Evolutionary conservation across 2,329 filamentous ascomycete species (phyloP), one percentile per base, ranked within the genome.

Genomic region (Fusarium sp.): DNA sequence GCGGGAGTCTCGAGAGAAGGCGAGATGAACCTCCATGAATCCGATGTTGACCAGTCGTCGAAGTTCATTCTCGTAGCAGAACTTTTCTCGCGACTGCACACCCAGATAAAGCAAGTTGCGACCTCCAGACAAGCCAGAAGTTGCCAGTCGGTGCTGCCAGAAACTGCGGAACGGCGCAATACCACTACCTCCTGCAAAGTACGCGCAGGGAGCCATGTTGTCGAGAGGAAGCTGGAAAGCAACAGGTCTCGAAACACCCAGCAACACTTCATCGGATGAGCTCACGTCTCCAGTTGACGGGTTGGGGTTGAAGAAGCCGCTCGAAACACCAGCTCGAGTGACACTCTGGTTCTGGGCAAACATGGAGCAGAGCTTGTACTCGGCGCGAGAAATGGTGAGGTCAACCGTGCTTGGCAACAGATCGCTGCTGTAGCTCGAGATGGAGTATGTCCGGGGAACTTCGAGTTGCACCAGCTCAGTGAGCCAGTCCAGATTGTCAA

Each of bases 161-260:
- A 88, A 87, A 52, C 84, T 84, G 6, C 86, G 79, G 76, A 87
- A 88, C 0, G 86, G 85, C 0, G 86, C 86, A 28, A 88, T 86
- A 2, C 86, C 86, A 43, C 83, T 86, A 1, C 85, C 86, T 12
- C 86, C 86, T 0, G 86, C 86, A 68, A 88, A 88, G 70, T 84
- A 84, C 0, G 84, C 85, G 18, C 85, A 86, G 0, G 85, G 86
- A 0, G 84, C 83, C 34, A 85, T 84, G 13, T 80, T 78, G 37
- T 87, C 84, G 6, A 86, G 76, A 0, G 86, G 86, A 0, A 88
- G 78, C 48, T 87, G 85, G 71, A 88, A 88, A 2, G 83, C 79
- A 2, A 85, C 79, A 0, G 86, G 86, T 0, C 85, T 79, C 0
- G 86, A 88, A 0, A 88, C 81, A 2, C 86, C 86, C n/a, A 88